These are phyloP conservation scores for Tetracentron sinense DNA, from an alignment of 164 flowering plant genomes.

Conservation along the genomic window DNA sequence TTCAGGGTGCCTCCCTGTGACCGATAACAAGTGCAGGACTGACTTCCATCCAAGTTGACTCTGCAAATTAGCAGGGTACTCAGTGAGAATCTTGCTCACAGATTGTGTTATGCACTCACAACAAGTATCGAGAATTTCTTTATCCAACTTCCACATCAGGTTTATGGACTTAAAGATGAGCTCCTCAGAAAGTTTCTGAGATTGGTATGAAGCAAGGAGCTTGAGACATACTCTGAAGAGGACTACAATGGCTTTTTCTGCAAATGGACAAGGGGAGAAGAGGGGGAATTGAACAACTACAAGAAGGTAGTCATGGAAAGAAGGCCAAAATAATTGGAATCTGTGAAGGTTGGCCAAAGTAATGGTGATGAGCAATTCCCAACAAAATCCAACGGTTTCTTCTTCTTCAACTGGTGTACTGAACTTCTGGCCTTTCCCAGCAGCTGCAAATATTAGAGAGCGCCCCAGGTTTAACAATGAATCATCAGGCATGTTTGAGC, in stretches of 20 bases:
- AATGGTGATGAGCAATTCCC: slow-evolving; percentile 59
- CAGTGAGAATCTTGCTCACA: slow-evolving; percentile 46
- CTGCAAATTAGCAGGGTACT: slow-evolving; percentile 59
- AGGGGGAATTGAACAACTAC: slow-evolving; percentile 67
- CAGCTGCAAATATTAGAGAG: slow-evolving; percentile 78
- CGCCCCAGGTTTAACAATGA: slow-evolving; percentile 69
- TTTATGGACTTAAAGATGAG: slow-evolving; percentile 77
- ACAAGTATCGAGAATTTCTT: slow-evolving; percentile 69
- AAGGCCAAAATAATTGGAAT: slow-evolving; percentile 64
- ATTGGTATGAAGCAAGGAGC: slow-evolving; percentile 35
- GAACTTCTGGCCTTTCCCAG: slow-evolving; percentile 88
- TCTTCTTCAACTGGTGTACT: slow-evolving; percentile 88
- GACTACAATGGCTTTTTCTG: slow-evolving; percentile 62
- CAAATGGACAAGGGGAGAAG: slow-evolving; percentile 81
- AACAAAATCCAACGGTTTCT: slow-evolving; percentile 79
- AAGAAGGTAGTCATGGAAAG: slow-evolving; percentile 60
- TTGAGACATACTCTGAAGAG: slow-evolving; percentile 56
- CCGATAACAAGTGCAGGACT: slow-evolving; percentile 53
- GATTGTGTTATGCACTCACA: slow-evolving; percentile 47
- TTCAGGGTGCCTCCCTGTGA: slow-evolving; percentile 65
- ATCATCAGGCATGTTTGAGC: slow-evolving; percentile 49
- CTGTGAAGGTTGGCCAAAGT: slow-evolving; percentile 48
- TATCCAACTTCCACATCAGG: slow-evolving; percentile 79
- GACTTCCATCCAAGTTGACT: slow-evolving; percentile 76
- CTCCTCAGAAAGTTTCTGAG: slow-evolving; percentile 58